Base-by-base conservation (phyloP, 805 yeast genomes). In the Phaffomyces antillensis region DNA sequence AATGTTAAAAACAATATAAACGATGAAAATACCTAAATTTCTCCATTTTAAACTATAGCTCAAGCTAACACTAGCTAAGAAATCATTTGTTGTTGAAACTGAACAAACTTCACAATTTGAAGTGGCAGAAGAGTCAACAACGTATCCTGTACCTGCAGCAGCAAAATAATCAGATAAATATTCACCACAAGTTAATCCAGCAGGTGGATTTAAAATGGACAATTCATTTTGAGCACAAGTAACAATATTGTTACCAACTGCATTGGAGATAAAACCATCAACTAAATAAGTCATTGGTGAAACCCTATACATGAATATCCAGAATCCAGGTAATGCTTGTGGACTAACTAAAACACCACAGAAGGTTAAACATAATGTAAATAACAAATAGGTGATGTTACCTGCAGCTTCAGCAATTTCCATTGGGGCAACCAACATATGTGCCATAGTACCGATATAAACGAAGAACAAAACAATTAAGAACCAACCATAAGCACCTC, bases 251-350 rank as follows among this genome's bases (percentile, higher is more conserved):
- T 70, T 70, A 38, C 79, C 82, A 49, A 81, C 64, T 51, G 79
- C 83, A 41, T 74, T 65, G 34, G 77, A 64, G 42, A 81, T 59
- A 51, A 77, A 60, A 37, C 77, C 79, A 15, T 70, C 64, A 39
- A 83, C 66, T 64, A 81, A 70, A 53, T 83, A 84, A 2, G 87
- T 79, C 50, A 81, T 64, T 23, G 91, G 90, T 24, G 81, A 76
- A 12, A 69, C 74, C 58, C 88, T 70, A 71, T 82, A 83, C 86
- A 84, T 79, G 69, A 82, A 84, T 32, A 73, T 68, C 88, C 89
- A 81, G 69, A 84, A 85, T 17, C 86, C 78, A 18, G 84, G 83
- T 66, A 81, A 59, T 24, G 61, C 64, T 15, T 67, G 66, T 45
- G 77, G 73, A 25, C 75, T 66, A 13, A 76, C 77, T 66, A 85